Conservation (phyloP, 2,329 filamentous ascomycete genomes). For the Nigrospora sphaerica region DNA sequence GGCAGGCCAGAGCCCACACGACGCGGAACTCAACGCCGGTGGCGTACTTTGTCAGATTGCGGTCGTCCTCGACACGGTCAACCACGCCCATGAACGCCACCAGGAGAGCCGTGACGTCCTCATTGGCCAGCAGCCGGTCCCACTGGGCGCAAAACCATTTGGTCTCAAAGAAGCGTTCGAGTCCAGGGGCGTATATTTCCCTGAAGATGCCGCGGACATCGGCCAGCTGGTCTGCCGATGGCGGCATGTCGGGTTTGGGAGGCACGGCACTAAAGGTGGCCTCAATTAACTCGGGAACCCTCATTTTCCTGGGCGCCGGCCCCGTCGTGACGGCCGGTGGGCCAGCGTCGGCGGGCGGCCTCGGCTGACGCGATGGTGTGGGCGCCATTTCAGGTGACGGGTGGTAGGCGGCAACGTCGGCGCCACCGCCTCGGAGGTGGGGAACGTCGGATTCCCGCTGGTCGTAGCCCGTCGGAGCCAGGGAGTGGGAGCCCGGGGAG, state of each 20-base stretch:
- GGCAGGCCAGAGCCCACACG: constrained; percentile 50
- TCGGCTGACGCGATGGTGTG: too few relatives aligned
- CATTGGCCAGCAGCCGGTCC: constrained; percentile 42
- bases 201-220: constrained; percentile 67
- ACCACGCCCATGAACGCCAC: constrained; percentile 55
- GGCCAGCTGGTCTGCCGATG: constrained; percentile 45
- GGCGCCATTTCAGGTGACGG: too few relatives aligned
- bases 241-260: constrained; percentile 45
- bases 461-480: constrained; percentile 15
- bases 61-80: constrained; percentile 39
- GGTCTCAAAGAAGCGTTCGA: constrained; percentile 74
- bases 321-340: too few relatives aligned
- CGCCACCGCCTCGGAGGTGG: constrained; percentile 43
- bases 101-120: constrained; percentile 58
- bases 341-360: too few relatives aligned
- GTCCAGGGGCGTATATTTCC: constrained; percentile 67
- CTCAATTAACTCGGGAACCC: constrained; percentile 65
- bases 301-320: constrained; percentile 43
- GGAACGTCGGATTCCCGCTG: constrained; percentile 23
- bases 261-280: constrained; percentile 49
- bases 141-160: constrained; percentile 62
- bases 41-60: constrained; percentile 33
- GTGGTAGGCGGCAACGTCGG: too few relatives aligned
- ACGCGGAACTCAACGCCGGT: constrained; percentile 49
- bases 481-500: constrained; percentile 18